These are phyloP conservation scores for Colletotrichum tabaci DNA, from an alignment of 2,329 filamentous ascomycete genomes.

Conservation along the genomic window DNA sequence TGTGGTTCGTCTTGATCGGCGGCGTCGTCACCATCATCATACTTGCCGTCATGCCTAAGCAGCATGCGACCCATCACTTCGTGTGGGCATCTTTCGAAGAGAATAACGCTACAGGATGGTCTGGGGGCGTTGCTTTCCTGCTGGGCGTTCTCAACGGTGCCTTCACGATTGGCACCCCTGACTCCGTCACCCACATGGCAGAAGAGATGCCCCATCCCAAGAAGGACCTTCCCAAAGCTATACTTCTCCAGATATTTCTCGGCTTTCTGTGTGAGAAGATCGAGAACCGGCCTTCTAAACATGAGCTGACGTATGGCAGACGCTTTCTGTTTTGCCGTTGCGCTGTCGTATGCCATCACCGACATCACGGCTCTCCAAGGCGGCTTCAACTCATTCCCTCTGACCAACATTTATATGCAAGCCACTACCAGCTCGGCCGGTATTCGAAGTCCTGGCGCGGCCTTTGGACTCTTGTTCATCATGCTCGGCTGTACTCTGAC, in stretches of 20 bases:
- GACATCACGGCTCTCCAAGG: constrained; percentile 67
- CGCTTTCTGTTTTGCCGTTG: constrained; percentile 67
- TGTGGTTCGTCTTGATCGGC: constrained; percentile 69
- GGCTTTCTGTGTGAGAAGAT: constrained; percentile 59
- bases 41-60: constrained; percentile 65
- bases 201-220: constrained; percentile 69
- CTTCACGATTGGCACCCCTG: constrained; percentile 76
- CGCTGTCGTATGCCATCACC: constrained; percentile 68
- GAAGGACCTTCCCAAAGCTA: constrained; percentile 65
- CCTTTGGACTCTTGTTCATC: constrained; percentile 71
- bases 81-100: constrained; percentile 67
- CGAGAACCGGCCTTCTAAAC: constrained; percentile 53
- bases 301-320: constrained; percentile 62
- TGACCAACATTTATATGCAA: constrained; percentile 75
- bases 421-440: constrained; percentile 63
- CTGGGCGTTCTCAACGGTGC: constrained; percentile 77
- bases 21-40: constrained; percentile 69
- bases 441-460: constrained; percentile 64
- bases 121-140: constrained; percentile 74
- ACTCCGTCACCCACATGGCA: constrained; percentile 73
- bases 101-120: constrained; percentile 67
- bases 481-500: constrained; percentile 66
- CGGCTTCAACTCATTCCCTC: constrained; percentile 69
- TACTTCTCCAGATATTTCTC: constrained; percentile 63
- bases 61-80: constrained; percentile 64